These are phyloP conservation scores for Myriosclerotinia duriaeana DNA, from an alignment of 2,329 filamentous ascomycete genomes.

Conservation along the genomic window DNA sequence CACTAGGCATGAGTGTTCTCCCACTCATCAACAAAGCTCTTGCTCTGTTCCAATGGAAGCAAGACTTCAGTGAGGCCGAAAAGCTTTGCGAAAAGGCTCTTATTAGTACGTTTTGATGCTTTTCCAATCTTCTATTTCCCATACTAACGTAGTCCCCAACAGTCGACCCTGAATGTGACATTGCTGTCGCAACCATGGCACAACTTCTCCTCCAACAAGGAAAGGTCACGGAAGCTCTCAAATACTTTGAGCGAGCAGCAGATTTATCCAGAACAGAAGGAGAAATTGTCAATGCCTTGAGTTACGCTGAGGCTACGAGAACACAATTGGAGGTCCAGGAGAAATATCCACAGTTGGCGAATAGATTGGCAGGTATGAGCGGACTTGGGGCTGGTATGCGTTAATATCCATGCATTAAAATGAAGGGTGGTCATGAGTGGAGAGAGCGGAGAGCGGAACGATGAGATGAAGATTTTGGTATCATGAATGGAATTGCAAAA, in stretches of 20 bases:
- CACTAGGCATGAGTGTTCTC: constrained; percentile 94
- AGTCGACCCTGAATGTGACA: constrained; percentile 99
- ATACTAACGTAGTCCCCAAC: constrained; percentile 26
- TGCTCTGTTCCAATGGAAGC: constrained; percentile 96
- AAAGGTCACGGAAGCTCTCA: constrained; percentile 91
- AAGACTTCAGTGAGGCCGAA: constrained; percentile 92
- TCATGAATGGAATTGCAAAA: background rate
- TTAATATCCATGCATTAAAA: constrained; percentile 27
- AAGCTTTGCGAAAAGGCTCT: constrained; percentile 95
- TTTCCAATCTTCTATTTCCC: background rate
- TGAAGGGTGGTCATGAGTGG: background rate
- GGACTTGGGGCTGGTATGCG: constrained; percentile 36
- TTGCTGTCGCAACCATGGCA: constrained; percentile 97
- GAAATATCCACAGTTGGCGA: constrained; percentile 78
- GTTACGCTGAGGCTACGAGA: constrained; percentile 93
- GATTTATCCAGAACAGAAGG: constrained; percentile 92
- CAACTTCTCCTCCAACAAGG: constrained; percentile 96
- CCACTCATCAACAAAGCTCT: constrained; percentile 98
- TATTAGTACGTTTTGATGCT: constrained; percentile 69
- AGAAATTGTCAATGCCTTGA: constrained; percentile 93
- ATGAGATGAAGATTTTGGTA: background rate
- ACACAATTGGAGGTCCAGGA: constrained; percentile 92
- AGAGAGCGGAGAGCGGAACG: background rate
- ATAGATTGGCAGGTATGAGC: constrained; percentile 65
- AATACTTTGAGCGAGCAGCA: constrained; percentile 95